Evolutionary conservation across 371 early-diverging fungal genomes (phyloP).

Genomic region (Syncephalis plumigaleata): DNA sequence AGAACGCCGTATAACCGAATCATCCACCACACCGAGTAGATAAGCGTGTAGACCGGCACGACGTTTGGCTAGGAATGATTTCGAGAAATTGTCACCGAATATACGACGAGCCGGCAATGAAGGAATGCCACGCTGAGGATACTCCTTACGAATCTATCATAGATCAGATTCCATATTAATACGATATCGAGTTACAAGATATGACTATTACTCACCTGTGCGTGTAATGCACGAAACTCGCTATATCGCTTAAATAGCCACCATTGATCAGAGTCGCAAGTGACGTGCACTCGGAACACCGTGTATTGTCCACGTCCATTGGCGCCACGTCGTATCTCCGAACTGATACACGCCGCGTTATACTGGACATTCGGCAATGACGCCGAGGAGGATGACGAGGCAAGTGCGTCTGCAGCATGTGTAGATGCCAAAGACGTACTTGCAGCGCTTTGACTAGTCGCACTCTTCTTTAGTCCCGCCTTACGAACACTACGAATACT

Average conservation of each 20-base stretch:
- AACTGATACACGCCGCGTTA: too few species aligned
- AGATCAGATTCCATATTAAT: background rate
- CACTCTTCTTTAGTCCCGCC: too few species aligned
- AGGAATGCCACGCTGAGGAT: background rate
- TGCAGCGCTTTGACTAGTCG: too few species aligned
- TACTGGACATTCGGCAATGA: too few species aligned
- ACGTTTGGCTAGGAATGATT: background rate
- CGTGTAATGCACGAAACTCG: conserved; percentile 2
- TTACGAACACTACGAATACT: too few species aligned
- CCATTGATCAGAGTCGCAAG: conserved; percentile 1
- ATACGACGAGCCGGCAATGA: background rate
- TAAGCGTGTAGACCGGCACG: background rate
- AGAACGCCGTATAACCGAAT: background rate
- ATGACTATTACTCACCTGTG: background rate
- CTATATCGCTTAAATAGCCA: background rate
- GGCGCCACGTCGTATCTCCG: too few species aligned
- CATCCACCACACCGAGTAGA: background rate
- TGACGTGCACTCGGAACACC: conserved; percentile 1
- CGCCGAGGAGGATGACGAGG: too few species aligned
- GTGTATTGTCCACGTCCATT: background rate
- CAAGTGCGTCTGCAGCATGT: too few species aligned
- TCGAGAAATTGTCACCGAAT: background rate
- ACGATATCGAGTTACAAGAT: background rate
- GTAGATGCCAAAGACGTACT: too few species aligned
- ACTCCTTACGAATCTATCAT: background rate